A percentile compares a stretch with the other conserved stretches of the same genome.
Conservation (phyloP, 106 monocot genomes). For the Platanthera guangdongensis region DNA sequence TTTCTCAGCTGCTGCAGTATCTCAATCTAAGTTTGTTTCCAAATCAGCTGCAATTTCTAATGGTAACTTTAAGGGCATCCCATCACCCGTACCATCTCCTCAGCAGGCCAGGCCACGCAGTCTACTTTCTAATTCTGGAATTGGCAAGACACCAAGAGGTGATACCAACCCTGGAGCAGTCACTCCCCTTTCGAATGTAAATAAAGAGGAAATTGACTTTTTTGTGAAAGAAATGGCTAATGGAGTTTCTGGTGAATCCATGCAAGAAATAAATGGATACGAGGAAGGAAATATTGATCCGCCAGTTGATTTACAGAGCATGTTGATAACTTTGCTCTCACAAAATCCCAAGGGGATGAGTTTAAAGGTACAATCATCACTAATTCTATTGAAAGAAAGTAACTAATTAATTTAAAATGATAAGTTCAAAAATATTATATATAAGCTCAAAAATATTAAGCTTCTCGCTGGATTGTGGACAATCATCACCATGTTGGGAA, state of each 20-base stretch:
- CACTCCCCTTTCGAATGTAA: conserved; percentile 20
- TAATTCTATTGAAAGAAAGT: background rate
- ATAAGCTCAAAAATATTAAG: no score
- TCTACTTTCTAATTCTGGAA: conserved; percentile 27
- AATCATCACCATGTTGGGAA: no score
- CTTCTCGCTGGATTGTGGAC: no score
- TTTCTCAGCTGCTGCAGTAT: conserved; percentile 33
- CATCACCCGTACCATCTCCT: conserved; percentile 44
- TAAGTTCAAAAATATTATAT: background rate
- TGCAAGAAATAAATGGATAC: conserved; percentile 12
- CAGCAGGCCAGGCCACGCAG: conserved; percentile 30
- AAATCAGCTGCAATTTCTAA: conserved; percentile 36
- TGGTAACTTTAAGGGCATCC: conserved; percentile 19
- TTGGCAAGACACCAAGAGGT: conserved; percentile 13
- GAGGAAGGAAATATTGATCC: conserved; percentile 19
- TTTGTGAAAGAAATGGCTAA: conserved; percentile 42
- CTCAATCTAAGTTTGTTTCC: conserved; percentile 40
- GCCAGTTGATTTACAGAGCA: conserved; percentile 35
- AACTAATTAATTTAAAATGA: background rate
- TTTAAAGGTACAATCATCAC: conserved; percentile 49
- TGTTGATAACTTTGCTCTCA: conserved; percentile 39
- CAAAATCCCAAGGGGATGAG: conserved; percentile 73
- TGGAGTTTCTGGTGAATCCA: conserved; percentile 13
- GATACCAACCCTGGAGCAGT: conserved; percentile 35
- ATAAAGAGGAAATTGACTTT: conserved; percentile 38